Evolutionary conservation across 78 protist genomes (phyloP), one percentile per base, ranked within the genome.

Genomic region (Tieghemostelium lacteum): DNA sequence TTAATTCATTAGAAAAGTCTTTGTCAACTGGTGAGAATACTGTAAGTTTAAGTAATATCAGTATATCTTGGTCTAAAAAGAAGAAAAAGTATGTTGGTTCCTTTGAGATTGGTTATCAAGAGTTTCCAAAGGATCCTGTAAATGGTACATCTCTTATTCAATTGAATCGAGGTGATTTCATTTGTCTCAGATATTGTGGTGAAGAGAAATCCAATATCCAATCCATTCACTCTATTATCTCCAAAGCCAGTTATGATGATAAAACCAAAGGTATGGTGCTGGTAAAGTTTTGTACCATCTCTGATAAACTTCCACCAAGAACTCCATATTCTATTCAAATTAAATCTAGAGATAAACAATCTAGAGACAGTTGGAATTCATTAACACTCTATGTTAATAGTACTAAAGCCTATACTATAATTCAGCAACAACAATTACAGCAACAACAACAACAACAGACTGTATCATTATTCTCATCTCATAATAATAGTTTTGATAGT

Each of bases 31-130:
- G 69, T 10, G n/a, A n/a, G n/a, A 14, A n/a, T 12, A 69, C 91
- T 33, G 33, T 83, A 40, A 69, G 20, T 34, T 58, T 63, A 22
- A 58, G 26, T 19, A 58, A 71, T 60, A 63, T 36, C 2, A 24
- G n/a, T 1, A 69, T 83, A 10, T 69, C 78, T 28, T 83, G 77
- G 77, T 58, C 72, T n/a, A 83, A 83, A 49, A 83, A 83, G 70
- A 83, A 83, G 22, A 83, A 70, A 50, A 83, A 83, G 26, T 83
- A 83, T 83, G 63, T 69, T 69, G 91, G 91, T 45, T 22, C 91
- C 24, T 55, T 83, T 28, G 75, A 60, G 28, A n/a, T 83, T 20
- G 72, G 78, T 58, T 36, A 50, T 8, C 29, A 55, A 8, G 28
- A 37, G 0, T 12, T 24, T 0, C 7, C 73, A 6, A 17, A 1